These are phyloP conservation scores for Fusarium keratoplasticum DNA, from an alignment of 2,329 filamentous ascomycete genomes.

Conservation along the genomic window DNA sequence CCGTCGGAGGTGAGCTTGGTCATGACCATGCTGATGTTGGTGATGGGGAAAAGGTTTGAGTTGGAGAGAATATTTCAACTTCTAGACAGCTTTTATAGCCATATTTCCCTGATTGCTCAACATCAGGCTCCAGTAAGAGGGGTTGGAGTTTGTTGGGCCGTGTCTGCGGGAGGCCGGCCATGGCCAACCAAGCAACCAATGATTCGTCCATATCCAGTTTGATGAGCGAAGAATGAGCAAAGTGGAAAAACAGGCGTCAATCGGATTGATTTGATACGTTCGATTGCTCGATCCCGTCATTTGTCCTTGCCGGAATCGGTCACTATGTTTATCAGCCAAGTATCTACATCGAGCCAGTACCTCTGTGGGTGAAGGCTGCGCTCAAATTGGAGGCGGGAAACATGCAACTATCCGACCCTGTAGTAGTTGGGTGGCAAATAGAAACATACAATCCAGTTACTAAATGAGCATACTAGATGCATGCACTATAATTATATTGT, in stretches of 20 bases:
- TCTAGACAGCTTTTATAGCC: background rate
- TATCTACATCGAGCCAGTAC: background rate
- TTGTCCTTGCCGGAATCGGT: background rate
- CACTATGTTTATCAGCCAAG: background rate
- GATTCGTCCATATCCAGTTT: background rate
- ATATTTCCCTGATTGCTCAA: background rate
- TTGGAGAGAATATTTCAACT: background rate
- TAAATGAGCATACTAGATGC: background rate
- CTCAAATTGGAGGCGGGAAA: background rate
- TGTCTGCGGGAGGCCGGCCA: constrained; percentile 1
- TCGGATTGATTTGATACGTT: background rate
- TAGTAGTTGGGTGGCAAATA: background rate
- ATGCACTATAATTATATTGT: background rate
- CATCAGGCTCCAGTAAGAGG: background rate
- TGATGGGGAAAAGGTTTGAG: background rate
- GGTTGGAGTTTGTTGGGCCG: constrained; percentile 1
- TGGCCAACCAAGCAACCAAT: background rate
- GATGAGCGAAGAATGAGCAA: background rate
- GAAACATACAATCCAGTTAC: too few species aligned
- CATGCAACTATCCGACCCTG: background rate
- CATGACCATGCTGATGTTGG: background rate
- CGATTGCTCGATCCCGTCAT: background rate
- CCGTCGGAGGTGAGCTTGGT: background rate
- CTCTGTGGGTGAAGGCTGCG: background rate
- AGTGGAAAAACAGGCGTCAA: background rate